Evolutionary conservation across 78 protist genomes (phyloP).

Genomic region (Goniomonas avonlea): DNA sequence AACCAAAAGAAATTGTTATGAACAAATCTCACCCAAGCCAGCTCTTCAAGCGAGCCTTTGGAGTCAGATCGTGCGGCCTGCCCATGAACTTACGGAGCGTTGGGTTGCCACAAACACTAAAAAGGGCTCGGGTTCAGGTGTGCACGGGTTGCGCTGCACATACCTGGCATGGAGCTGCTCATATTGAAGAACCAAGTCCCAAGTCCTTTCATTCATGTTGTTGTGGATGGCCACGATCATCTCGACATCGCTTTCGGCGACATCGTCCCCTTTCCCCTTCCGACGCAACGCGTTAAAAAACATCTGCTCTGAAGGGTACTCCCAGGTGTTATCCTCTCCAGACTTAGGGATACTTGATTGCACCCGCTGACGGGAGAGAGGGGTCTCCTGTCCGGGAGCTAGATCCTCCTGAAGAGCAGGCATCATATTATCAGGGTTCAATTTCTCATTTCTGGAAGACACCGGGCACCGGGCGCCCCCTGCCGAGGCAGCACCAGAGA

Average conservation of each 20-base stretch:
- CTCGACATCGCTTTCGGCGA: not conserved
- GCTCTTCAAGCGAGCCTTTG: not conserved
- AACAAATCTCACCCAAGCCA: not conserved
- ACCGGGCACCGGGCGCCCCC: too few species aligned
- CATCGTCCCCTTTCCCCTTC: conserved; percentile 26
- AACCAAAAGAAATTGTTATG: not conserved
- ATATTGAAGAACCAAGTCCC: not conserved
- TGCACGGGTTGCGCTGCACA: not conserved
- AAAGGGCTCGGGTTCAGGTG: too few species aligned
- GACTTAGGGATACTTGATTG: conserved; percentile 31
- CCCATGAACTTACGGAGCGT: conserved; percentile 58
- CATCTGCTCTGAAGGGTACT: conserved; percentile 32
- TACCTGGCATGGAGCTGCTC: conserved; percentile 23
- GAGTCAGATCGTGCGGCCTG: conserved; percentile 50
- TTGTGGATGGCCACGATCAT: conserved; percentile 25
- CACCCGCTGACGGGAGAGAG: conserved; percentile 19
- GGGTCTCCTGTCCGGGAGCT: not conserved
- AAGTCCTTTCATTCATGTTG: conserved; percentile 27
- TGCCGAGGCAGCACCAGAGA: too few species aligned
- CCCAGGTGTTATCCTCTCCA: not conserved
- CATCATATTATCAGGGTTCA: too few species aligned
- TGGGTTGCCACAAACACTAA: conserved; percentile 28
- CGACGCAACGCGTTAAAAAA: conserved; percentile 27
- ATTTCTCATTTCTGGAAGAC: too few species aligned
- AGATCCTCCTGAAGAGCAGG: too few species aligned